These are phyloP conservation scores for Favolaschia claudopus DNA, from an alignment of 768 basidiomycete genomes.

Conservation along the genomic window DNA sequence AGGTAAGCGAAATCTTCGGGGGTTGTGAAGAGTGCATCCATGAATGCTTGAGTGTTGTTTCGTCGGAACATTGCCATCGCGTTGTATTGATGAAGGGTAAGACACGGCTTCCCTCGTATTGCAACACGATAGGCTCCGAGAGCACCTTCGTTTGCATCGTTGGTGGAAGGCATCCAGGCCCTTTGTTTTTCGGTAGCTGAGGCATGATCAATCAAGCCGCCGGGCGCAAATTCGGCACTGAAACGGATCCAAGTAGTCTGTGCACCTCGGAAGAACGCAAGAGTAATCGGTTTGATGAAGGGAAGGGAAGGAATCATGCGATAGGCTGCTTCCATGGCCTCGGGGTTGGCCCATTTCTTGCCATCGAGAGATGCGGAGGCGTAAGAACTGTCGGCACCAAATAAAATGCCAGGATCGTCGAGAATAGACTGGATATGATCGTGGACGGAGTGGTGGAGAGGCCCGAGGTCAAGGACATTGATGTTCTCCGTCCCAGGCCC, in stretches of 20 bases:
- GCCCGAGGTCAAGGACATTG: too few species aligned
- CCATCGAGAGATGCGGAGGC: not conserved
- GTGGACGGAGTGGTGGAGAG: too few species aligned
- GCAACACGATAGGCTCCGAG: conserved; percentile 30
- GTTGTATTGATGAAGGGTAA: conserved; percentile 31
- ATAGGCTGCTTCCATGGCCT: not conserved
- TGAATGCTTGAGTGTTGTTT: conserved; percentile 34
- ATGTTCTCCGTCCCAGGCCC: too few species aligned
- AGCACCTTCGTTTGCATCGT: conserved; percentile 39
- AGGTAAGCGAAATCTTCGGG: not conserved
- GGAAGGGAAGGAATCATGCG: not conserved
- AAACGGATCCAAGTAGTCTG: conserved; percentile 30
- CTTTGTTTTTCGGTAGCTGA: conserved; percentile 23
- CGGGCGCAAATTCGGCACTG: conserved; percentile 34
- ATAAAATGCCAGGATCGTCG: too few species aligned
- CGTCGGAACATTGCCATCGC: conserved; percentile 28
- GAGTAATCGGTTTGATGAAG: not conserved
- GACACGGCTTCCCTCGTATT: conserved; percentile 19
- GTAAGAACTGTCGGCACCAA: not conserved
- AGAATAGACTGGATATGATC: too few species aligned
- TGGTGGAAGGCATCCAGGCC: conserved; percentile 37
- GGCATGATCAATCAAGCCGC: conserved; percentile 34
- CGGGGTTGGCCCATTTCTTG: not conserved
- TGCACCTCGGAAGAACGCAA: conserved; percentile 7
- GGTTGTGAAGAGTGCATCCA: conserved; percentile 18